Base-by-base conservation (phyloP, 495 filamentous ascomycete species). In the Neurospora sp. region DNA sequence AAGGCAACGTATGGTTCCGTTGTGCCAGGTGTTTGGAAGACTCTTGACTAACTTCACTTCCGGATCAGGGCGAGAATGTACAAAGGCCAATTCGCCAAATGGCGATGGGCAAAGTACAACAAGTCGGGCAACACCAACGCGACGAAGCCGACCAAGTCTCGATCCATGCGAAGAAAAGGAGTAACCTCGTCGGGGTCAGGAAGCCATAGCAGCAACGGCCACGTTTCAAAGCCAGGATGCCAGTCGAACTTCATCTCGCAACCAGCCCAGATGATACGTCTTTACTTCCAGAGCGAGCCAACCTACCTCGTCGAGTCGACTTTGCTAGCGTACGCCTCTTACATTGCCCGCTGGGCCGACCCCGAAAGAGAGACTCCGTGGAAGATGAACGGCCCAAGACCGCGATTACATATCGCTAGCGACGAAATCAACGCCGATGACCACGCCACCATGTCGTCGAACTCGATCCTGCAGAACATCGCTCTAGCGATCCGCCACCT, bases 21-120 rank as follows among this genome's bases (percentile, higher is more conserved):
- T 8, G 17, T 10, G 9, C 2, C 42, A 10, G 21, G 17, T 7
- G 1, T 31, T 24, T 19, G 34, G 62, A 31, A 3, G 28, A 28
- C 39, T 1, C 4, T 28, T 36, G 11, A 19, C 48, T 71, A 4
- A 37, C n/a, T 39, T 28, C 24, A 21, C 38, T 1, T 43, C 19
- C 37, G n/a, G 3, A 9, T 5, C 19, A 81, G 79, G 4, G 80
- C 80, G 8, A 69, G 80, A 38, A 82, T 82, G 80, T 82, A 82
- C 79, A 82, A 81, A 48, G 77, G 80, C 11, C 79, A 81, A 70
- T 82, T 82, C 40, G 73, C 75, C 11, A 82, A 82, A 28, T 82
- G 80, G 80, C 73, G 72, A 34, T 82, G 80, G 80, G 75, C 71
- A 69, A 82, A 82, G 69, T 82, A 82, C 78, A 81, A 81, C 71